Conservation (phyloP, 2,329 filamentous ascomycete genomes). For the Golovinomyces cichoracearum region DNA sequence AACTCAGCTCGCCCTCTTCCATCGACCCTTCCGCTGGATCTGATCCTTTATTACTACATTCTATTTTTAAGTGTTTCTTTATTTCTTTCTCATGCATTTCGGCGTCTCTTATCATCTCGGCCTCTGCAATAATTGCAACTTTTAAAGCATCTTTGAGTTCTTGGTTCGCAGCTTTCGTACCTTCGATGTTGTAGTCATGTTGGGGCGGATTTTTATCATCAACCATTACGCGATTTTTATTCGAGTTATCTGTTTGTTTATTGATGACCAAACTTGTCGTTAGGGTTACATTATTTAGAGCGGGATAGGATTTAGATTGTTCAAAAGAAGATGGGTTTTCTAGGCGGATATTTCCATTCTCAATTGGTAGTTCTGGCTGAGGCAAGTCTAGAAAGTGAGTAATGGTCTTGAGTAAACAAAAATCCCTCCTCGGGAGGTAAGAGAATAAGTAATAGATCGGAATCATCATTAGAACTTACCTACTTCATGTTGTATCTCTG, state of each 20-base stretch:
- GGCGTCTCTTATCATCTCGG: conserved; percentile 6
- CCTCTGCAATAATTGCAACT: conserved; percentile 11
- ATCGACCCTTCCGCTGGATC: conserved; percentile 2
- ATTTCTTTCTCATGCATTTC: conserved; percentile 7
- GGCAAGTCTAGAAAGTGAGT: not conserved
- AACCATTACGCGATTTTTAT: not conserved
- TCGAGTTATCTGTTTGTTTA: not conserved
- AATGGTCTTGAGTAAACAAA: not conserved
- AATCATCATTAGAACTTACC: conserved; percentile 6
- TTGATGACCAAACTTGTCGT: not conserved
- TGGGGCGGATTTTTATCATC: not conserved
- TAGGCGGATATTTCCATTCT: not conserved
- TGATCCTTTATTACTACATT: conserved; percentile 4
- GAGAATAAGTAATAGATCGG: not conserved
- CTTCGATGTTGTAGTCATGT: not conserved
- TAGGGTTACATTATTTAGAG: not conserved
- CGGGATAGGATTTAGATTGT: not conserved
- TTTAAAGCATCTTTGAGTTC: conserved; percentile 12
- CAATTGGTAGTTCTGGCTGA: not conserved
- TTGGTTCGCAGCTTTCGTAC: conserved; percentile 4
- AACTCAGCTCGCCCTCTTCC: conserved; percentile 6
- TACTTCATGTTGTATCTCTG: conserved; percentile 7
- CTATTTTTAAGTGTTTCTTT: conserved; percentile 7
- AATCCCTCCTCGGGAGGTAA: not conserved
- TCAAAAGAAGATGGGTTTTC: not conserved